Base-by-base conservation (phyloP, 2,329 filamentous ascomycete species). In the Aspergillus fructus region DNA sequence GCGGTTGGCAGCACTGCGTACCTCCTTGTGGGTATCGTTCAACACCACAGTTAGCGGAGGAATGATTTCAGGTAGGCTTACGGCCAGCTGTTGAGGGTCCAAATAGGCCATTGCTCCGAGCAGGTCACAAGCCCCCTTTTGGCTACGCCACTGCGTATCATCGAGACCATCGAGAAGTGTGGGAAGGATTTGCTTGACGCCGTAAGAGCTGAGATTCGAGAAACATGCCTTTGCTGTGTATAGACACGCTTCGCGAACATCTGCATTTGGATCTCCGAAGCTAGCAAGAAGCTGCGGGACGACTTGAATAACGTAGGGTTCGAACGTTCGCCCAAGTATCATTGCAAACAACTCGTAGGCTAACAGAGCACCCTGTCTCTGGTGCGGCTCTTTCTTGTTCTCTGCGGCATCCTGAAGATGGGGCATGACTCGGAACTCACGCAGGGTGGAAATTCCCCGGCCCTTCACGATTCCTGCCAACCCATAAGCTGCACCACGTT, bases 91-190 rank as follows among this genome's bases (percentile, higher is more conserved):
- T 64, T 97, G 90, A 7, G 96, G 93, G 72, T 97, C 94, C 33
- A 99, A 85, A 72, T 99, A 99, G 5, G 94, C 96, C 94, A 99
- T 99, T 61, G 94, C 94, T 72, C 94, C 94, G 13, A 99, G 83
- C 24, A 96, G 87, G 71, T 99, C 94, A 71, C 94, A 99, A 53
- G 94, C 94, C 66, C 96, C 94, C 78, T 96, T 96, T 77, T 99
- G 97, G 78, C 92, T 97, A 69, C 94, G 89, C 94, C 94, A 99
- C 74, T 97, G 93, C 53, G 90, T 86, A 63, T 99, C 94, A 62
- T 97, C 93, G 9, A 99, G 85, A 57, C 96, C 94, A 63, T 94
- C 88, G 2, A 99, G 83, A 7, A 99, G 83, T 12, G 90, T 96
- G 3, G 94, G 94, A 63, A 99, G 80, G 62, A 99, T 93, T 70